Percentiles rank a stretch among this genome's conserved stretches.
phyloP scores from a whole-genome alignment of 805 yeast genomes.

The Saccharomycopsis malanga region DNA sequence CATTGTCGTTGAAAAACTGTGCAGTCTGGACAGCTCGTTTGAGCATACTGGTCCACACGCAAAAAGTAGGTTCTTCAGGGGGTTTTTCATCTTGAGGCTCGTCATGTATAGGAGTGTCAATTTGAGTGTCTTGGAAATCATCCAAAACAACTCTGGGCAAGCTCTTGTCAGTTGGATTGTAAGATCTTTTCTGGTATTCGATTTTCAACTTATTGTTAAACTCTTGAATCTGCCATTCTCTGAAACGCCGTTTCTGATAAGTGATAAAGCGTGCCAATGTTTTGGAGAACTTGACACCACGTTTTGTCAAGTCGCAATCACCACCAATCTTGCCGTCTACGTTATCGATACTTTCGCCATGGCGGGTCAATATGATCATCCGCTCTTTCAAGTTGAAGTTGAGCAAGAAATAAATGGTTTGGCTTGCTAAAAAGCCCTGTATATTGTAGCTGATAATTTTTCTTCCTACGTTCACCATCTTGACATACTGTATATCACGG shows the following conservation, averaged over 20 bases:
- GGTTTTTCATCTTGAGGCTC: too few relatives aligned
- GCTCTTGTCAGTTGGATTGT: background rate
- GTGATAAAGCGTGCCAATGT: slow-evolving; percentile 71
- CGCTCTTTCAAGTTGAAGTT: slow-evolving; percentile 85
- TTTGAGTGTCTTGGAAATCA: background rate
- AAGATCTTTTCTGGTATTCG: slow-evolving; percentile 7
- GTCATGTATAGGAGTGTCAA: background rate
- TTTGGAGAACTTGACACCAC: slow-evolving; percentile 69
- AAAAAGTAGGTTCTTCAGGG: slow-evolving; percentile 36
- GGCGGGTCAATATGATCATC: slow-evolving; percentile 92
- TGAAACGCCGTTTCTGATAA: slow-evolving; percentile 61
- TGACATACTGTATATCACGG: slow-evolving; percentile 64
- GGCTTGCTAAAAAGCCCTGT: slow-evolving; percentile 84
- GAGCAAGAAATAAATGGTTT: slow-evolving; percentile 81
- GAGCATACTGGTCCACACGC: slow-evolving; percentile 92
- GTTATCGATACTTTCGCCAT: slow-evolving; percentile 88
- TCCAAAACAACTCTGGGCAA: background rate
- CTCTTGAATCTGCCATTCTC: slow-evolving; percentile 50
- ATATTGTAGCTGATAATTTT: slow-evolving; percentile 90
- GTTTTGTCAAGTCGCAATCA: slow-evolving; percentile 70
- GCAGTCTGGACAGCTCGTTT: slow-evolving; percentile 73
- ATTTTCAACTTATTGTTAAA: slow-evolving; percentile 31
- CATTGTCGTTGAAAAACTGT: slow-evolving; percentile 61
- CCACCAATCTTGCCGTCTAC: slow-evolving; percentile 87
- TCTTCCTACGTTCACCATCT: slow-evolving; percentile 93